Base-by-base conservation (phyloP, 2,329 filamentous ascomycete genomes). In the Acrocalymma vagum region DNA sequence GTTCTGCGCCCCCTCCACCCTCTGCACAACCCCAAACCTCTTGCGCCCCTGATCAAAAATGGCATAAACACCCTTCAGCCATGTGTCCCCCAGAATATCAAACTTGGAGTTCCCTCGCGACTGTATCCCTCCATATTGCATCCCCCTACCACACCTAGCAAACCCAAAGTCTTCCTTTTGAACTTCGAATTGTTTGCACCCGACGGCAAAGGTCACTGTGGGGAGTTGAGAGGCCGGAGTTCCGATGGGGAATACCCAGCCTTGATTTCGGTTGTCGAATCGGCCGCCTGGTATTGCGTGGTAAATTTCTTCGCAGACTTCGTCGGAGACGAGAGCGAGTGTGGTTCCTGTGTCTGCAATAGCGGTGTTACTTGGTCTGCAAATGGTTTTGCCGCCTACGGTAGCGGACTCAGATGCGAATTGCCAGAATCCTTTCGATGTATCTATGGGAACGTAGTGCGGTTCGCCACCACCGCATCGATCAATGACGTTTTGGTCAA, bases 261-360 rank as follows among this genome's bases (percentile, higher is more conserved):
- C 86, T 61, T 87, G 83, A 38, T 81, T 75, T 3, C 62, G 52
- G 9, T 69, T 55, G 49, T 84, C 17, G 77, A 70, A 72, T 24
- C 45, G 74, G 8, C 83, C 75, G 10, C 83, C 84, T 3, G 80
- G 78, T 44, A 90, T 88, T 21, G 78, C 72, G 34, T 72, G 73
- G 65, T 90, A 90, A 48, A 90, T 76, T 3, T 78, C 78, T 43
- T 83, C 70, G 60, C 81, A 84, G 9, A 81, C 76, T 2, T 69
- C 60, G 58, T 90, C 86, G 26, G 80, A 78, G 30, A 89, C 74
- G 21, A 90, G 75, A 2, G 80, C 80, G 33, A 90, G 77, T 1
- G 85, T 86, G 20, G 86, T 88, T 39, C 85, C 86, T 0, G 86
- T 90, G 63, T 90, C 87, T 22, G 80, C 82, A 52, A 90, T 88